Conservation (phyloP, 768 basidiomycete genomes). For the Leccinum pellstonianum region DNA sequence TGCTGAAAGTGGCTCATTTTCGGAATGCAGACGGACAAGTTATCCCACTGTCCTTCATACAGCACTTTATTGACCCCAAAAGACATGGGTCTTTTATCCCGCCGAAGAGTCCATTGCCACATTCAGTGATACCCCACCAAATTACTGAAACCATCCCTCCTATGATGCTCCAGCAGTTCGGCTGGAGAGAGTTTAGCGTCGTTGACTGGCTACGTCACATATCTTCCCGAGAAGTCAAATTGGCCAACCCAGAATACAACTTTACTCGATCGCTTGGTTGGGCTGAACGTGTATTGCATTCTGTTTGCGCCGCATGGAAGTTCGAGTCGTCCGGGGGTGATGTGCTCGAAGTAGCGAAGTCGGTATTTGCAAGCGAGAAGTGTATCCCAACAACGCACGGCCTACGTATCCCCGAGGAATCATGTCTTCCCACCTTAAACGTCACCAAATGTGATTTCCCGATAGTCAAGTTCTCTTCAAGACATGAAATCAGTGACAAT, state of each 20-base stretch:
- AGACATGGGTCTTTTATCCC: conserved; percentile 46
- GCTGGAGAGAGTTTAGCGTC: conserved; percentile 73
- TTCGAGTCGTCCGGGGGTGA: conserved; percentile 11
- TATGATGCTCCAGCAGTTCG: conserved; percentile 55
- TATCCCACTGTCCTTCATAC: conserved; percentile 60
- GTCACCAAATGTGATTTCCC: conserved; percentile 8
- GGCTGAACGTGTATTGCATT: conserved; percentile 70
- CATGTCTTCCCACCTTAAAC: conserved; percentile 79
- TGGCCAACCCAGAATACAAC: conserved; percentile 49
- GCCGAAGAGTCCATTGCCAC: too few relatives aligned
- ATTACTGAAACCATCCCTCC: conserved; percentile 61
- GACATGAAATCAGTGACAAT: conserved; percentile 26
- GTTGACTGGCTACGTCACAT: conserved; percentile 72
- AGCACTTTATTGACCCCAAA: conserved; percentile 58
- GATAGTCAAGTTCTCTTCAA: neutral
- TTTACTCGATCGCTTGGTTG: conserved; percentile 63
- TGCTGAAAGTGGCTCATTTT: conserved; percentile 37
- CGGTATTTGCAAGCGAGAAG: conserved; percentile 21
- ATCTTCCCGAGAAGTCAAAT: conserved; percentile 41
- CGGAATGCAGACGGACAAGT: conserved; percentile 46
- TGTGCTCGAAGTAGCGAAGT: neutral
- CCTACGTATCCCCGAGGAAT: conserved; percentile 62
- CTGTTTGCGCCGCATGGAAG: conserved; percentile 65
- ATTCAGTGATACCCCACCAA: conserved; percentile 41
- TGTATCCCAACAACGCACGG: conserved; percentile 56